Evolutionary conservation across 2,329 filamentous ascomycete species (phyloP).

Genomic region (Trichophyton schoenleinii): DNA sequence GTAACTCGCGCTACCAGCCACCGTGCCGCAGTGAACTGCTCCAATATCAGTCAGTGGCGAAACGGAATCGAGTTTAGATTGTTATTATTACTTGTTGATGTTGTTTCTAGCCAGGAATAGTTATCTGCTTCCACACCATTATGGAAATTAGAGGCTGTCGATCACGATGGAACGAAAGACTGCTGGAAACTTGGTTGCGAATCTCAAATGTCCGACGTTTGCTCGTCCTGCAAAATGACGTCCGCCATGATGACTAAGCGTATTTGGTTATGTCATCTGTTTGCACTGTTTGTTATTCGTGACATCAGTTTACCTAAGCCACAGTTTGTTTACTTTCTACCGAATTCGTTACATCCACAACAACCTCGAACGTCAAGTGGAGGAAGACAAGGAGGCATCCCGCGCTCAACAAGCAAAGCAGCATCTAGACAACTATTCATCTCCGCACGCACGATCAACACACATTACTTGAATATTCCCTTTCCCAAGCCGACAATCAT

Average conservation of each 20-base stretch:
- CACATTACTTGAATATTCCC: no score
- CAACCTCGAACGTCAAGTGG: background rate
- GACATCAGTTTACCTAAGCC: background rate
- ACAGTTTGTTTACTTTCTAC: conserved; percentile 2
- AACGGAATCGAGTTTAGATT: no score
- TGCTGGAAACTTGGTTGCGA: no score
- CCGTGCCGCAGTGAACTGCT: background rate
- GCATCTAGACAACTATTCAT: background rate
- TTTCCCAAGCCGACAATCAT: no score
- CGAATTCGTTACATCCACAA: background rate
- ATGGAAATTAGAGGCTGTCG: no score
- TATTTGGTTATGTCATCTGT: background rate
- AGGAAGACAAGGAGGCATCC: background rate
- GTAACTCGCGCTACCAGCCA: no score
- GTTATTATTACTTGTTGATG: no score
- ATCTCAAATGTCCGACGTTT: background rate
- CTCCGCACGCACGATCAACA: no score
- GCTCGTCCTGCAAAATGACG: background rate
- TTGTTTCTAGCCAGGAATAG: background rate
- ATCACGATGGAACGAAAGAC: no score
- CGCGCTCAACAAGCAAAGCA: background rate
- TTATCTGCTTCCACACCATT: background rate
- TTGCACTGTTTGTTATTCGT: background rate
- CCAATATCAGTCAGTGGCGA: no score
- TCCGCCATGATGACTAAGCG: background rate